Evolutionary conservation across 495 filamentous ascomycete genomes (phyloP).

Genomic region (Aspergillus avenaceus): DNA sequence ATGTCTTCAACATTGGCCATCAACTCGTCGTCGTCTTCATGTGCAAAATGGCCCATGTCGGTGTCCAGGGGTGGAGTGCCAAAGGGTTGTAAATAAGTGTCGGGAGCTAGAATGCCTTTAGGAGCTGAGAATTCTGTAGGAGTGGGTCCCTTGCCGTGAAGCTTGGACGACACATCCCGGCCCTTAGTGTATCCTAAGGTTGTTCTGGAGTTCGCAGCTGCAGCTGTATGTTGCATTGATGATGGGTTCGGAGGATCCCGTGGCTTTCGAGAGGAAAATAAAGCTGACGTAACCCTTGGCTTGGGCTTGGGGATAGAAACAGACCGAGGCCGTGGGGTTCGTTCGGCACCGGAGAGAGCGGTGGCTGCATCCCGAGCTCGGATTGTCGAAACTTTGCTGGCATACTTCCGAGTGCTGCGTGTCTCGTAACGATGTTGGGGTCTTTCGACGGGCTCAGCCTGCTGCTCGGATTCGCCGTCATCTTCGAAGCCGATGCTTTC

Average conservation of each 20-base stretch:
- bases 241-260: constrained; percentile 44
- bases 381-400: constrained; percentile 37
- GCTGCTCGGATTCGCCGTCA: constrained; percentile 25
- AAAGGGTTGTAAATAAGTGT: constrained; percentile 42
- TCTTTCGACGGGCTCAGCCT: constrained; percentile 5
- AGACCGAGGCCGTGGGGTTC: constrained; percentile 29
- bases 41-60: constrained; percentile 33
- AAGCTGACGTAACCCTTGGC: constrained; percentile 25
- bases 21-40: constrained; percentile 18
- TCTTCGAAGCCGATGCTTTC: constrained; percentile 53
- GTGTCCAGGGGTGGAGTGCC: constrained; percentile 37
- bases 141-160: constrained; percentile 27
- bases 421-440: constrained; percentile 20
- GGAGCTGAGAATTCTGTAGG: constrained; percentile 14
- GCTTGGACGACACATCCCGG: constrained; percentile 52
- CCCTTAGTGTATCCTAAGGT: constrained; percentile 82
- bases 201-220: constrained; percentile 61
- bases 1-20: constrained; percentile 15
- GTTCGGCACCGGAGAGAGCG: constrained; percentile 44
- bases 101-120: constrained; percentile 32
- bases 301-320: constrained; percentile 40
- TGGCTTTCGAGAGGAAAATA: constrained; percentile 41
- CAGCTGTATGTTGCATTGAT: constrained; percentile 55
- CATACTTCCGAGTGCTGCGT: constrained; percentile 22
- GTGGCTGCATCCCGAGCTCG: constrained; percentile 52